phyloP scores from a whole-genome alignment of 495 filamentous ascomycete genomes.

The Penicillium roqueforti region DNA sequence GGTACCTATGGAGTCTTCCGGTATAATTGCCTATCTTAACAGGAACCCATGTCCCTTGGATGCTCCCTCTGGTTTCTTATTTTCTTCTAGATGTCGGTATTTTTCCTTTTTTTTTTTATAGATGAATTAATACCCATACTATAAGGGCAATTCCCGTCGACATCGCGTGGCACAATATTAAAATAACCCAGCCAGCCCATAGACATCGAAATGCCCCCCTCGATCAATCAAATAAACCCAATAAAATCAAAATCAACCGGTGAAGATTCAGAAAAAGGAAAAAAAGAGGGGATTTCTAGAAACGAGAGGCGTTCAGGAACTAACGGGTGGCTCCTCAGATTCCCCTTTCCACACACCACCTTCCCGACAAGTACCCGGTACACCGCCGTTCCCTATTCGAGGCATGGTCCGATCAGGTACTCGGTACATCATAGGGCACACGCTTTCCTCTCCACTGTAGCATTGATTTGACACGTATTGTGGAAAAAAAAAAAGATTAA shows the following conservation, averaged over 20 bases:
- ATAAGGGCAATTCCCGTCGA: too few species aligned
- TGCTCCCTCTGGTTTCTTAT: constrained; percentile 16
- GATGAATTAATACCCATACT: too few species aligned
- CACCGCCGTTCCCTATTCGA: constrained; percentile 4
- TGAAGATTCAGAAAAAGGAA: background rate
- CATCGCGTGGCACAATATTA: background rate
- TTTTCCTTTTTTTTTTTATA: too few species aligned
- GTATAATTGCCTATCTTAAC: constrained; percentile 21
- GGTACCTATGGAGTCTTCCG: constrained; percentile 6
- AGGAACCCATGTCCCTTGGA: constrained; percentile 21
- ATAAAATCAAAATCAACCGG: constrained; percentile 1
- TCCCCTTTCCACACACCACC: constrained; percentile 1
- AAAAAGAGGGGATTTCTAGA: constrained; percentile 10
- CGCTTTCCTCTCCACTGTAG: background rate
- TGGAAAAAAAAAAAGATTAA: background rate
- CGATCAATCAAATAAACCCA: too few species aligned
- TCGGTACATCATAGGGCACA: constrained; percentile 1
- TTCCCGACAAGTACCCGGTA: constrained; percentile 8
- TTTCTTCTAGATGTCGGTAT: too few species aligned
- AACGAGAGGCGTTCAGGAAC: constrained; percentile 6
- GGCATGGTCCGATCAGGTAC: constrained; percentile 6
- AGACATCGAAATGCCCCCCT: too few species aligned
- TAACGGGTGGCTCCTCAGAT: constrained; percentile 10
- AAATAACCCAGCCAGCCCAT: background rate
- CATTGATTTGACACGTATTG: constrained; percentile 4